phyloP scores from a whole-genome alignment of 139 green algal species.

The Chlamydomonas applanata region DNA sequence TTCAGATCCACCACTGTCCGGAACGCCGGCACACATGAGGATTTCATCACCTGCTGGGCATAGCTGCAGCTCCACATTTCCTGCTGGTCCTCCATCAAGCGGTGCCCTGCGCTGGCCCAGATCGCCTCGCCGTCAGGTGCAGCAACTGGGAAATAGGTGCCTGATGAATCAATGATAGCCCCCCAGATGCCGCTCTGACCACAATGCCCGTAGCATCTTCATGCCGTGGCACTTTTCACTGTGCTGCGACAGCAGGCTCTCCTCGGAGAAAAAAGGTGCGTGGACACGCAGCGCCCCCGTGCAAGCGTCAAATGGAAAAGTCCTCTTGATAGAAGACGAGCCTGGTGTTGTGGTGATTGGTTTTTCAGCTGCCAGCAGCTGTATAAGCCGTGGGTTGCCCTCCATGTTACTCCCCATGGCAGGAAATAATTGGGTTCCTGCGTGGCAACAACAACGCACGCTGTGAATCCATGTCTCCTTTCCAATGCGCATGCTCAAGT shows the following conservation, averaged over 20 bases:
- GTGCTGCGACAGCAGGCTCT: slow-evolving; percentile 16
- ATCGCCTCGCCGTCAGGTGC: background rate
- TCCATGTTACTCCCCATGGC: slow-evolving; percentile 26
- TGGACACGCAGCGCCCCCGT: background rate
- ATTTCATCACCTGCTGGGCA: background rate
- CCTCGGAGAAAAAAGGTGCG: background rate
- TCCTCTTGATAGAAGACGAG: slow-evolving; percentile 7
- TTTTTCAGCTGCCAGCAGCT: background rate
- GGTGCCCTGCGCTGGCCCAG: slow-evolving; percentile 19
- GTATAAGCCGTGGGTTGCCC: slow-evolving; percentile 14
- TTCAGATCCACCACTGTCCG: too few relatives aligned
- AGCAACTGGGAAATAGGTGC: slow-evolving; percentile 16
- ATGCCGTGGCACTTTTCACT: slow-evolving; percentile 6
- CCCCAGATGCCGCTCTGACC: background rate
- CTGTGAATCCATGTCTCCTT: too few relatives aligned
- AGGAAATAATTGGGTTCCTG: too few relatives aligned
- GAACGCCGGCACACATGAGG: too few relatives aligned
- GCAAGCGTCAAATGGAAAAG: slow-evolving; percentile 5
- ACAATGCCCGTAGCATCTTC: slow-evolving; percentile 14
- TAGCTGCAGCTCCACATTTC: slow-evolving; percentile 15
- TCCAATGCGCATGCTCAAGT: too few relatives aligned
- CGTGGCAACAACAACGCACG: too few relatives aligned
- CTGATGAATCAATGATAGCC: background rate
- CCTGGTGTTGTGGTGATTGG: background rate
- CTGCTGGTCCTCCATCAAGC: slow-evolving; percentile 4